Conservation (phyloP, 805 yeast genomes). For the Lipomyces yamadae region DNA sequence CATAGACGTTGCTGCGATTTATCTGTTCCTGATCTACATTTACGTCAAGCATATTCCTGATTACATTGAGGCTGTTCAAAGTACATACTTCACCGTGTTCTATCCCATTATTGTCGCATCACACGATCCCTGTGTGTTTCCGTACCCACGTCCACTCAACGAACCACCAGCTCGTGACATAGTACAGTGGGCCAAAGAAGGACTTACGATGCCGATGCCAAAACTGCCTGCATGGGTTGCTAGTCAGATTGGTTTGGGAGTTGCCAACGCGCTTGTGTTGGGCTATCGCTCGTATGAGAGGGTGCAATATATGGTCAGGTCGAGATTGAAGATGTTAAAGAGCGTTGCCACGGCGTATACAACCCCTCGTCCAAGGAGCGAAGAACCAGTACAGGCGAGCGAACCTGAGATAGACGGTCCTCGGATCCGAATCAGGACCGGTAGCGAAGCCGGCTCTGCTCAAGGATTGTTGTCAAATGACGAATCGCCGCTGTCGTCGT, state of each 20-base stretch:
- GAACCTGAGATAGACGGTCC: slow-evolving; percentile 4
- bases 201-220: slow-evolving; percentile 30
- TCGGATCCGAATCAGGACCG: slow-evolving; percentile 7
- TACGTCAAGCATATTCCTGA: slow-evolving; percentile 6
- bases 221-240: slow-evolving; percentile 32
- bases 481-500: slow-evolving; percentile 1
- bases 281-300: slow-evolving; percentile 35
- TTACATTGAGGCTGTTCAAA: not conserved
- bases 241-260: slow-evolving; percentile 34
- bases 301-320: slow-evolving; percentile 19
- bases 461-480: not conserved
- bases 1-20: not conserved
- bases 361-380: not conserved
- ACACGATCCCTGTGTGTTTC: slow-evolving; percentile 2
- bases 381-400: not conserved
- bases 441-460: not conserved
- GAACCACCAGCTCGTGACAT: not conserved
- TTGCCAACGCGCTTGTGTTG: slow-evolving; percentile 30
- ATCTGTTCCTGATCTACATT: not conserved
- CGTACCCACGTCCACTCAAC: slow-evolving; percentile 4
- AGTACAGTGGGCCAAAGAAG: slow-evolving; percentile 13
- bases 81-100: slow-evolving; percentile 5
- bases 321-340: slow-evolving; percentile 7
- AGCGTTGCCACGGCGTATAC: not conserved
- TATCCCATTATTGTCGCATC: not conserved